Percentiles rank a stretch among this genome's conserved stretches.
phyloP scores from a whole-genome alignment of 2,329 filamentous ascomycete species.

The Dryadomyces quercivorus region DNA sequence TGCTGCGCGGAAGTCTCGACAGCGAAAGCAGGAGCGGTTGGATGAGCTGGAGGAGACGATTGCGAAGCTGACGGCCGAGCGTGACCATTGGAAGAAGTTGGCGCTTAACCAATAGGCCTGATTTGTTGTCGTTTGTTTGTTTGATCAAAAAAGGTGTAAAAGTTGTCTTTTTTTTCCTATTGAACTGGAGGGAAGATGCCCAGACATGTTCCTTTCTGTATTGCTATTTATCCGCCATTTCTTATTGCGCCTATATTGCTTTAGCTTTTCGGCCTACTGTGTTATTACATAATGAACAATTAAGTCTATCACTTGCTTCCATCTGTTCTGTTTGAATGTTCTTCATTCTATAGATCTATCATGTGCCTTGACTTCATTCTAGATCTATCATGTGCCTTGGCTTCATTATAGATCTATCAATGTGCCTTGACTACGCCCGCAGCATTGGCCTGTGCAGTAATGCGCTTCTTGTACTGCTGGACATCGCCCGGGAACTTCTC shows the following conservation, averaged over 20 bases:
- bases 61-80: constrained; percentile 52
- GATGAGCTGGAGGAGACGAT: constrained; percentile 66
- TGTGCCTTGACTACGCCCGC: constrained; percentile 70
- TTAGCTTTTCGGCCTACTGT: neutral
- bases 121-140: constrained; percentile 8
- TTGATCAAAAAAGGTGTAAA: neutral
- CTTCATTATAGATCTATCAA: constrained; percentile 16
- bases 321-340: too few relatives aligned
- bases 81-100: constrained; percentile 52
- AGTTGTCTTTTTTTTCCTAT: neutral
- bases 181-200: constrained; percentile 7
- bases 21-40: constrained; percentile 68
- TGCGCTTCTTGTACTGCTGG: constrained; percentile 95
- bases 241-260: neutral
- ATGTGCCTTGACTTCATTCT: too few relatives aligned
- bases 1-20: constrained; percentile 84
- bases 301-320: too few relatives aligned
- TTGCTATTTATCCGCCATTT: neutral
- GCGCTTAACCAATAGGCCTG: constrained; percentile 28
- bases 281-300: neutral
- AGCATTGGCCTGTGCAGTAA: constrained; percentile 76
- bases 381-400: too few relatives aligned
- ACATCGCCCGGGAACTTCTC: constrained; percentile 95
- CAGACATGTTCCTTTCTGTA: neutral
- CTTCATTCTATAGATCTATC: too few relatives aligned